Base-by-base conservation (phyloP, 768 basidiomycete species). In the Amanita rubescens region DNA sequence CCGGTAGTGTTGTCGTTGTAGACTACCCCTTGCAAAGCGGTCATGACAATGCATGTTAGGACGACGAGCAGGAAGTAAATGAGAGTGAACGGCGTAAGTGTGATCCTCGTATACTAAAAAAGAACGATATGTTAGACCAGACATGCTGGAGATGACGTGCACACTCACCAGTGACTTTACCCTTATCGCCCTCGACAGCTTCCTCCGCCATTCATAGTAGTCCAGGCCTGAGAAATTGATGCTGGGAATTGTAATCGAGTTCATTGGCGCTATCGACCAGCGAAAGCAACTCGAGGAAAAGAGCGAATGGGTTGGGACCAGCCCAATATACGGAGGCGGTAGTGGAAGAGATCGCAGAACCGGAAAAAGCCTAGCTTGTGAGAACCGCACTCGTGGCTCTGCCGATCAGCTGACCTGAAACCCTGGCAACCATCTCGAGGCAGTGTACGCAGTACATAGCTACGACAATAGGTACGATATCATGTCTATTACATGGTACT, bases 51-150 rank as follows among this genome's bases (percentile, higher is more conserved):
- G 54, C 71, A 76, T 51, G 69, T 69, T 24, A 70, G 42, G 42
- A 81, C 57, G 25, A 76, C 71, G 53, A 80, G 65, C 37, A 73
- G 62, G 59, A 79, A 76, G 62, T 78, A 82, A 33, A 69, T 57
- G 4, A 72, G 67, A 32, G 78, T 80, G 61, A 70, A 73, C 9
- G 70, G 74, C n/a, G 75, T 77, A 33, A 77, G 60, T 6, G 76
- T 80, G 48, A 79, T 68, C 55, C 76, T 70, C 30, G 71, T 63
- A 57, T 73, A 76, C 80, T 81, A 46, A 22, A 4, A 49, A n/a
- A 3, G 12, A 37, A 25, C 15, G 22, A 15, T 38, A n/a, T 25
- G 37, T 37, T n/a, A 14, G 2, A 24, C 24, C 12, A 3, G n/a
- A 24, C 25, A 32, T 17, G n/a, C 25, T 11, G 35, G 33, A 22